phyloP scores from a whole-genome alignment of 2,329 filamentous ascomycete species.

The Cordyceps tenuipes region DNA sequence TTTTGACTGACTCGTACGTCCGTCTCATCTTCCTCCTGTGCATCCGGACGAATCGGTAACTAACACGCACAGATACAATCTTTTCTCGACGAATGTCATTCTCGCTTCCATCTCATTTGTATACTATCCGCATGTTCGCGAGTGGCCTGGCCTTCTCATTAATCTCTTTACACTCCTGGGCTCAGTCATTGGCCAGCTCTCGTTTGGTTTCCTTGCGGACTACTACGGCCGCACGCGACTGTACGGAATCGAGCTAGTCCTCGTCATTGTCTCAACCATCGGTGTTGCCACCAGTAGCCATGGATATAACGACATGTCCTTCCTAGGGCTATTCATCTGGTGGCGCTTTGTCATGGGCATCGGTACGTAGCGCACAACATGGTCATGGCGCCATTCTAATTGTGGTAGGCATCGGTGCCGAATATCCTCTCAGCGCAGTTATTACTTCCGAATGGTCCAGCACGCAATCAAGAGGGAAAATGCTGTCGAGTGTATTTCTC shows the following conservation, averaged over 20 bases:
- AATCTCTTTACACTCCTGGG: constrained; percentile 45
- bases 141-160: constrained; percentile 39
- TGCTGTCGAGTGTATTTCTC: constrained; percentile 60
- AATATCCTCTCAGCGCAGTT: constrained; percentile 59
- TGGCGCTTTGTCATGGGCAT: constrained; percentile 49
- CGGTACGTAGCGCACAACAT: constrained; percentile 24
- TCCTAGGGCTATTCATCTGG: constrained; percentile 42
- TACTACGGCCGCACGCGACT: constrained; percentile 46
- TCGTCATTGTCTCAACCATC: constrained; percentile 50
- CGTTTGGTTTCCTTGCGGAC: constrained; percentile 47
- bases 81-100: constrained; percentile 48
- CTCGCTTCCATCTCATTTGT: constrained; percentile 44
- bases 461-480: constrained; percentile 55
- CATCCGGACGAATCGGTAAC: background rate
- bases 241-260: constrained; percentile 48
- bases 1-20: constrained; percentile 44
- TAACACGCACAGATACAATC: constrained; percentile 35
- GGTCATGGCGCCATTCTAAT: background rate
- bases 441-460: constrained; percentile 60
- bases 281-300: constrained; percentile 45
- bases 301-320: constrained; percentile 41
- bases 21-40: background rate
- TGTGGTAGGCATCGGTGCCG: constrained; percentile 51
- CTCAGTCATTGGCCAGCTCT: constrained; percentile 42
- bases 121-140: constrained; percentile 39